Evolutionary conservation across 73 alveolate species (phyloP).

Genomic region (Stentor roeselii): DNA sequence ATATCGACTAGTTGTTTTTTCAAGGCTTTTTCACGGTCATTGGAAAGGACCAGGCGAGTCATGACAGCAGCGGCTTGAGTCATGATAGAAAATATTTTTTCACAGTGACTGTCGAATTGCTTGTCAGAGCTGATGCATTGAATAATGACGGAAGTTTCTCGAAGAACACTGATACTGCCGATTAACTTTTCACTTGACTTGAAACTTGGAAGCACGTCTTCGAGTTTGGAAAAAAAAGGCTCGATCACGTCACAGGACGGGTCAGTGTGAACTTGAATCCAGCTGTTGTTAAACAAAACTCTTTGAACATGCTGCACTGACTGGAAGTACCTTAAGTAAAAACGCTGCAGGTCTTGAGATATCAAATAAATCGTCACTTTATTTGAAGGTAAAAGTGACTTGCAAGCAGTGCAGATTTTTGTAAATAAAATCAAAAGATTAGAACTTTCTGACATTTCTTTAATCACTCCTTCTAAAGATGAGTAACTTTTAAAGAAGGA

Average conservation of each 20-base stretch:
- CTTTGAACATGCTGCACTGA: background rate
- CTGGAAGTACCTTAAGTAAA: background rate
- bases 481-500: background rate
- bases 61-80: too few relatives aligned
- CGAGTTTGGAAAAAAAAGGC: background rate
- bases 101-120: background rate
- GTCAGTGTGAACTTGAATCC: conserved; percentile 2
- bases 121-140: background rate
- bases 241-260: background rate
- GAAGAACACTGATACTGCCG: background rate
- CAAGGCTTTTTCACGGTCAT: background rate
- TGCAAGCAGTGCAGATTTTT: background rate
- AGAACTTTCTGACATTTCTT: background rate
- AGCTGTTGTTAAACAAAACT: background rate
- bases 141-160: background rate
- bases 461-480: background rate
- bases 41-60: background rate
- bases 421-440: background rate
- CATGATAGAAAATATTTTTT: background rate
- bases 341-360: background rate
- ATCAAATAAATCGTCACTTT: background rate
- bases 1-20: background rate
- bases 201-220: background rate
- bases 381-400: background rate
- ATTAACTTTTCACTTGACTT: background rate